Evolutionary conservation across 345 rosid species (phyloP).

Genomic region (Melaleuca alternifolia): DNA sequence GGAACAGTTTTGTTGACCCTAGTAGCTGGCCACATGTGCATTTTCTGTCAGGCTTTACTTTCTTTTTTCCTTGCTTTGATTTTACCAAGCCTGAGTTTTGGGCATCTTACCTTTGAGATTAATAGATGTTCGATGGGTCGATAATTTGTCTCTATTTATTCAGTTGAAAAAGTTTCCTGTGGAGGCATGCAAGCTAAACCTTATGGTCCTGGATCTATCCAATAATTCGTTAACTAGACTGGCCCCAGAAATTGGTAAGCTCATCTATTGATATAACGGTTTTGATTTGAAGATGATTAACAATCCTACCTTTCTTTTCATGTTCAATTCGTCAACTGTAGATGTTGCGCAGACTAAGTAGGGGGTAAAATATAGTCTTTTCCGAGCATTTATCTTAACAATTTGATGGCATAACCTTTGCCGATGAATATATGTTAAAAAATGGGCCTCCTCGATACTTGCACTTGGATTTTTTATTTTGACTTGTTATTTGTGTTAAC

Average conservation of each 20-base stretch:
- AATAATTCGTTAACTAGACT: constrained; percentile 85
- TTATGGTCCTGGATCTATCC: constrained; percentile 80
- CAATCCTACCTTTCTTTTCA: background rate
- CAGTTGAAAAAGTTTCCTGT: constrained; percentile 81
- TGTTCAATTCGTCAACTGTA: background rate
- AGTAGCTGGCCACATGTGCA: background rate
- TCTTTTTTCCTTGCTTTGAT: background rate
- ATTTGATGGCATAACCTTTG: background rate
- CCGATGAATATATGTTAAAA: background rate
- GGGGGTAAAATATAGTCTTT: background rate
- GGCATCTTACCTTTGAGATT: background rate
- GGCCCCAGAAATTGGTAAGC: constrained; percentile 79
- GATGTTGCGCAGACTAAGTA: background rate
- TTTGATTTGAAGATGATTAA: no score
- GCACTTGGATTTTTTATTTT: background rate
- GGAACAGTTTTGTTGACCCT: background rate
- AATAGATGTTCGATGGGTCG: background rate
- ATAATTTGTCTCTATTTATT: constrained; percentile 3
- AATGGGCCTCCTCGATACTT: background rate
- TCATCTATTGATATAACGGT: constrained; percentile 5
- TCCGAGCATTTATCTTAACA: background rate
- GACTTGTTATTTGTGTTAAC: background rate
- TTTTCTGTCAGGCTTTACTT: background rate
- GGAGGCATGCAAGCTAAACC: constrained; percentile 64
- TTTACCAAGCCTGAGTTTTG: background rate